Evolutionary conservation across 2,329 filamentous ascomycete genomes (phyloP).

Genomic region (Microdochium bolleyi): DNA sequence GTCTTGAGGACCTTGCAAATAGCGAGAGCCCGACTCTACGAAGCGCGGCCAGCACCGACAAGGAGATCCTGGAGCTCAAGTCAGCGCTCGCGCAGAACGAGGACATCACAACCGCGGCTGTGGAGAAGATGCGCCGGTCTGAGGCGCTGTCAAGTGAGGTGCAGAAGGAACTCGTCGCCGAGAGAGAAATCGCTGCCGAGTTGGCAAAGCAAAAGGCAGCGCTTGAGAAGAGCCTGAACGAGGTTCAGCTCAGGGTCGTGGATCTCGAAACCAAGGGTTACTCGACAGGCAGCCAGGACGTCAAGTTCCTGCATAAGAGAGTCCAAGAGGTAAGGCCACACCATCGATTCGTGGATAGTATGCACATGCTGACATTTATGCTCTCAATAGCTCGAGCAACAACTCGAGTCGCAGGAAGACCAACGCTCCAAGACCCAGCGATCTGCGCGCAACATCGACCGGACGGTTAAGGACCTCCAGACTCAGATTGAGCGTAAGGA

Average conservation of each 20-base stretch:
- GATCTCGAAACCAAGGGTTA: constrained; percentile 97
- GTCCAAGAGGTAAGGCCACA: constrained; percentile 75
- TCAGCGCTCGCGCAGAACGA: constrained; percentile 85
- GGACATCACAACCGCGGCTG: constrained; percentile 81
- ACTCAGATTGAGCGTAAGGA: constrained; percentile 88
- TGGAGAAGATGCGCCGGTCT: constrained; percentile 94
- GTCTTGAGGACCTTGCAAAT: constrained; percentile 78
- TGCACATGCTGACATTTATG: constrained; percentile 20
- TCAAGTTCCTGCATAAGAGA: constrained; percentile 87
- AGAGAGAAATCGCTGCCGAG: constrained; percentile 73
- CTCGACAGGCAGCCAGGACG: constrained; percentile 87
- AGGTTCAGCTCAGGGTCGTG: constrained; percentile 81
- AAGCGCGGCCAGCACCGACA: constrained; percentile 82
- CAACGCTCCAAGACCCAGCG: constrained; percentile 75
- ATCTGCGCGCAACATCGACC: constrained; percentile 85
- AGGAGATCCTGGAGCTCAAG: constrained; percentile 83
- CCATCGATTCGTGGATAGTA: neutral
- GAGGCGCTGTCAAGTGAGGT: constrained; percentile 82
- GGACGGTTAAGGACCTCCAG: constrained; percentile 87
- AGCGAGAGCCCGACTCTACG: constrained; percentile 83
- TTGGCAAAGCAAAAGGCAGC: constrained; percentile 85
- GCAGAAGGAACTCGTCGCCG: constrained; percentile 82
- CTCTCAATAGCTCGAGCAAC: constrained; percentile 65
- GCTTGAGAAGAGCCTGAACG: constrained; percentile 83
- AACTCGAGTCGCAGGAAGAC: constrained; percentile 75